Base-by-base conservation (phyloP, 2,329 filamentous ascomycete species). In the Stemphylium vesicarium region DNA sequence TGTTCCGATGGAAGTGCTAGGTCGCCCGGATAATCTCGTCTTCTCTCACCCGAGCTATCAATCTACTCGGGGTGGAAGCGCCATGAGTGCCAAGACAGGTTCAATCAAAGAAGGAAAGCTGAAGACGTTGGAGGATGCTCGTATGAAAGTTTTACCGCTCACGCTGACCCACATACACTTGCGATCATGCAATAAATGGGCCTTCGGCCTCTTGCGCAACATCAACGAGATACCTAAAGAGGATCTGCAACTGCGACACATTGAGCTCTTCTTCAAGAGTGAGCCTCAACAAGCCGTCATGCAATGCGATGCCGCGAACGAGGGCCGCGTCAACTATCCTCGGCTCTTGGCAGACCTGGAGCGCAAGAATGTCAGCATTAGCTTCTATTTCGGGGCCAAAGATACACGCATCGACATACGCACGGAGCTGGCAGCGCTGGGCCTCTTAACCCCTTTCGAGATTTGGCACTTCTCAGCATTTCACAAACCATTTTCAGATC, bases 211-310 rank as follows among this genome's bases (percentile, higher is more conserved):
- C 13, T 46, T 67, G 26, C 44, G 48, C 2, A 52, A 42, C 3
- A 29, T 66, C 24, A 48, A 37, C 12, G 20, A 36, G 16, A 40
- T 52, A 9, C 46, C 37, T 8, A 6, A 35, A 3, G 26, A 58
- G 1, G 12, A 38, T 4, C 33, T 53, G 1, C 49, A 52, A 1
- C 40, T 68, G 6, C 48, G 48, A 36, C 38, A 39, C n/a, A 33
- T 66, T 13, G 53, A 63, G 13, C 44, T 66, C 4, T 56, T 42
- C 42, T 60, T 63, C 44, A 24, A 46, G 2, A 37, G 33, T 8
- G 53, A 52, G 18, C 40, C 62, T 3, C 50, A 50, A 18, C 24
- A 56, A 4, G 58, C 45, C 15, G 56, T 65, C 13, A 39, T 44
- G 11, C 51, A 56, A 7, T 62, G 59, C 18, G 39, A 54, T 15